These are phyloP conservation scores for Torulaspora pretoriensis DNA, from an alignment of 1,139 yeast genomes.

Conservation along the genomic window DNA sequence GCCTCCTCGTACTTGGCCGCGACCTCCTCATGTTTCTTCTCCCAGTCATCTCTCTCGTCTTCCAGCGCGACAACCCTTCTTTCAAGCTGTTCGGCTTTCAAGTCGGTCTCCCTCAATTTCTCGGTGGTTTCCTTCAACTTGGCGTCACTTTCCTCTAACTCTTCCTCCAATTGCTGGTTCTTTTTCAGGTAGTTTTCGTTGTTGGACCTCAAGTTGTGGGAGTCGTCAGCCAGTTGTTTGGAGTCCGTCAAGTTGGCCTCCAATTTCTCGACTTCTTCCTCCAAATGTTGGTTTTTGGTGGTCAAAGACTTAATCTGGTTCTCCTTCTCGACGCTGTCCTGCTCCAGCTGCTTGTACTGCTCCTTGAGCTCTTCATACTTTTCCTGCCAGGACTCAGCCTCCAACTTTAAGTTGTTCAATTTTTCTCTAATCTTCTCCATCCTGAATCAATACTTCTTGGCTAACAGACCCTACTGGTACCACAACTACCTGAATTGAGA, in stretches of 20 bases:
- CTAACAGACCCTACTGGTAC: not conserved
- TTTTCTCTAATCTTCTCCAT: conserved; percentile 45
- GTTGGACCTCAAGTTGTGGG: conserved; percentile 81
- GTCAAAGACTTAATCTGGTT: conserved; percentile 91
- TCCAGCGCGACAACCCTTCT: conserved; percentile 91
- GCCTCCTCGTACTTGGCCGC: conserved; percentile 75
- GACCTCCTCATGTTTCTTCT: conserved; percentile 86
- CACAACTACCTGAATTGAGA: not conserved
- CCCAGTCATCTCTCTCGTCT: conserved; percentile 88
- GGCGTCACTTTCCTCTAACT: conserved; percentile 87
- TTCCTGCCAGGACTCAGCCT: conserved; percentile 96
- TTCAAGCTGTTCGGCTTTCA: conserved; percentile 95
- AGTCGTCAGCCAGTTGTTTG: conserved; percentile 89
- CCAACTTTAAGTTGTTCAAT: conserved; percentile 84
- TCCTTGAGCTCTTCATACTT: conserved; percentile 83
- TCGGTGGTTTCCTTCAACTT: conserved; percentile 91
- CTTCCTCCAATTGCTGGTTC: conserved; percentile 88
- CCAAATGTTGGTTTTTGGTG: conserved; percentile 87
- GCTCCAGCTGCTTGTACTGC: conserved; percentile 85
- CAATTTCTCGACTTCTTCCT: conserved; percentile 84
- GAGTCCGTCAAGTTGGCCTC: conserved; percentile 75
- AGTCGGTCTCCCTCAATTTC: conserved; percentile 91
- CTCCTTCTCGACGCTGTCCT: conserved; percentile 86
- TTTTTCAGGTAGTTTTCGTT: conserved; percentile 91
- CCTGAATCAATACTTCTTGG: conserved; percentile 1